Base-by-base conservation (phyloP, 139 green algal genomes). In the Volvox africanus region DNA sequence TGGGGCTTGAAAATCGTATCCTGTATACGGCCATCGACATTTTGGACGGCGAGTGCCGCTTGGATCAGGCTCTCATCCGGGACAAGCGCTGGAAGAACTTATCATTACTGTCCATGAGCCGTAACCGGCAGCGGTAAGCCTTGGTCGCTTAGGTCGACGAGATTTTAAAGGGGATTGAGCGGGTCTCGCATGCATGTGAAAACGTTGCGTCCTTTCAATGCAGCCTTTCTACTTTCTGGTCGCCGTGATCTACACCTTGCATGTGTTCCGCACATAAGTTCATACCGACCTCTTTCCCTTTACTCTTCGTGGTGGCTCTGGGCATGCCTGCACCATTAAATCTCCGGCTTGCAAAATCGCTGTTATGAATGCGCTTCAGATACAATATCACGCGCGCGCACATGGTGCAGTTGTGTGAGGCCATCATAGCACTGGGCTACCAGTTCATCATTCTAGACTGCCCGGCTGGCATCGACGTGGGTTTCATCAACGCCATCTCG, bases 51-150 rank as follows among this genome's bases (percentile, higher is more conserved):
- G 95, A 98, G 93, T 98, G 96, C 93, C 94, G 96, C 30, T 86
- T 94, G 76, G 90, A 93, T 82, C 93, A 99, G 93, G 97, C 97
- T 30, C 91, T 99, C 33, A 97, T 98, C 88, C 94, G 96, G 36
- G 97, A 99, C 93, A 98, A 98, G 95, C 93, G 96, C 69, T 98
- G 95, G 94, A 97, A 98, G 94, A 98, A 98, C 91, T 93, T 99
- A 76, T 94, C 95, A 32, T 92, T 99, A 68, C 92, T 98, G 24
- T 95, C 95, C 21, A 97, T 98, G 93, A 94, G 90, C 78, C 91
- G 94, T 30, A 95, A 96, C 92, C 89, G 94, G 44, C 94, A 96
- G 82, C 86, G 94, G 94, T 95, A 68, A 19, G 36, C 55, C 13
- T 17, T 30, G 16, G 65, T 55, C 9, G 44, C 44, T 55, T n/a